Evolutionary conservation across 805 yeast species (phyloP), one percentile per base, ranked within the genome.

Genomic region (Candida pseudoglaebosa): DNA sequence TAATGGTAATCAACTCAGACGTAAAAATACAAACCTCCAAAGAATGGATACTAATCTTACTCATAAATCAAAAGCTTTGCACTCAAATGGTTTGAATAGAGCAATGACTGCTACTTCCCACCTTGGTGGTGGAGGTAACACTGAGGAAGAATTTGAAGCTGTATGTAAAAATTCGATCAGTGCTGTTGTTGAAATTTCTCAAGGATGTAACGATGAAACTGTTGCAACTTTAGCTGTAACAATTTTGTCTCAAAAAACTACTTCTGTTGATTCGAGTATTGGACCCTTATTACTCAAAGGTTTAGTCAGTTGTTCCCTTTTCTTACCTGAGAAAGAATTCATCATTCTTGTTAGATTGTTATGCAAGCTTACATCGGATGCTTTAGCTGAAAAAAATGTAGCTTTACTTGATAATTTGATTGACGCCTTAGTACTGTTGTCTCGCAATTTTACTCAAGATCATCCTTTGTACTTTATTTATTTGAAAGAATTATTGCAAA

Each of bases 161-260:
- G 63, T 82, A 6, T 80, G 79, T 54, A 70, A 75, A 41, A 86
- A 88, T 54, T 79, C 89, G 19, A 75, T 88, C 14, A 71, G 76
- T 6, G 81, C 95, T 0, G 74, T 82, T 6, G 72, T 80, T 32
- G 79, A 79, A 34, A 75, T 90, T 28, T 78, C 90, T 0, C 72
- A 76, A 19, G 68, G 71, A 22, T 83, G 85, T 50, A 72, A 77
- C 32, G 93, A 84, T 46, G 80, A 78, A 40, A 75, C 85, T 13
- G 83, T 91, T 21, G 77, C 84, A 13, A 80, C 84, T 3, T 70
- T 93, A 46, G 81, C 95, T 0, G 80, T 86, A 10, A 82, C 96
- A 0, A 80, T 93, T 28, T 69, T 93, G 40, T 78, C 86, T 10
- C 97, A 90, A 56, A 90, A 89, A 53, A 67, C 81, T 4, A 68